Evolutionary conservation across 2,329 filamentous ascomycete species (phyloP).

Genomic region (Cyclaneusma minus): DNA sequence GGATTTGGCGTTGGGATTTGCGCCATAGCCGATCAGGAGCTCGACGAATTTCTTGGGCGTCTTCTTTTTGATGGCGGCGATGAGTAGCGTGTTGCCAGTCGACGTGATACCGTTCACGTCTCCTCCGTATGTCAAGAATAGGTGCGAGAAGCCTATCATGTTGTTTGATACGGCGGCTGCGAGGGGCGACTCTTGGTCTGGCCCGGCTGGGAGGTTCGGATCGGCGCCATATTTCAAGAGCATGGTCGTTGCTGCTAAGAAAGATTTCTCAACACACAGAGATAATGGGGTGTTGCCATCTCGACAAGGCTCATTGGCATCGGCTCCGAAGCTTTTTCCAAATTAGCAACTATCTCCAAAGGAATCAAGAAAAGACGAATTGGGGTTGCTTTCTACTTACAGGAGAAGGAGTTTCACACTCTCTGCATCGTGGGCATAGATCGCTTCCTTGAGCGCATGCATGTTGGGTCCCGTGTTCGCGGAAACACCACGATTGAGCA

Average conservation of each 20-base stretch:
- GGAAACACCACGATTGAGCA: slow-evolving; percentile 40
- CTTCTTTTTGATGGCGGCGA: slow-evolving; percentile 42
- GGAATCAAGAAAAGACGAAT: no score
- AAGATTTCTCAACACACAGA: slow-evolving; percentile 33
- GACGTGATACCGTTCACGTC: slow-evolving; percentile 36
- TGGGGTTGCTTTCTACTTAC: no score
- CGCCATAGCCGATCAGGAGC: slow-evolving; percentile 42
- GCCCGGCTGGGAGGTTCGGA: slow-evolving; percentile 33
- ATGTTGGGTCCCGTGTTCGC: slow-evolving; percentile 30
- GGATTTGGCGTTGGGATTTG: slow-evolving; percentile 42
- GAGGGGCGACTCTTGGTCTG: slow-evolving; percentile 38
- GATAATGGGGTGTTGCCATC: slow-evolving; percentile 35
- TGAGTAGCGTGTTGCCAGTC: slow-evolving; percentile 44
- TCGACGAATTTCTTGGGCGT: slow-evolving; percentile 38
- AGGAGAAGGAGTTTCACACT: slow-evolving; percentile 37
- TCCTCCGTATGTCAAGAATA: slow-evolving; percentile 46
- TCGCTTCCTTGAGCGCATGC: slow-evolving; percentile 35
- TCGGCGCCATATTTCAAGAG: slow-evolving; percentile 51
- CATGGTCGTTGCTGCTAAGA: slow-evolving; percentile 38
- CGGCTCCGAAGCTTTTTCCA: slow-evolving; percentile 40
- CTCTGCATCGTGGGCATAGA: slow-evolving; percentile 34
- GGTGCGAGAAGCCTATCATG: slow-evolving; percentile 39
- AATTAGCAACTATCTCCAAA: no score
- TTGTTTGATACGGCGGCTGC: slow-evolving; percentile 32
- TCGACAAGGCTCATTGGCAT: slow-evolving; percentile 34